These are phyloP conservation scores for Rhodotorula sp. DNA, from an alignment of 1,284 basidiomycete species.

Conservation along the genomic window DNA sequence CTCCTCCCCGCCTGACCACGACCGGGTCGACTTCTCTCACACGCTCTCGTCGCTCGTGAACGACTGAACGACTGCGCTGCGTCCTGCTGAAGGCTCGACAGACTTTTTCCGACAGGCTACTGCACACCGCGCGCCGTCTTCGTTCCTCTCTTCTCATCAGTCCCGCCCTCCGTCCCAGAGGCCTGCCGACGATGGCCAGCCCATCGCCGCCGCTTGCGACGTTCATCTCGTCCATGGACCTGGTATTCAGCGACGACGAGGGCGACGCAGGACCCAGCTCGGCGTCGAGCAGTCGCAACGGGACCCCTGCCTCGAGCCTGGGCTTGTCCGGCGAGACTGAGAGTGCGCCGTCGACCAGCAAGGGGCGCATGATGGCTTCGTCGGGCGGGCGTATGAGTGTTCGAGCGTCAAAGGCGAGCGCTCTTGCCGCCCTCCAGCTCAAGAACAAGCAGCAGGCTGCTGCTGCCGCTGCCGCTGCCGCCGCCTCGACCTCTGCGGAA, in stretches of 20 bases:
- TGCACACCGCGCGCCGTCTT: neutral
- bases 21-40: neutral
- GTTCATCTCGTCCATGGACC: conserved; percentile 19
- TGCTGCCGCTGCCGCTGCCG: neutral
- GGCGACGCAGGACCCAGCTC: neutral
- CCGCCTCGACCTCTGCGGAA: neutral
- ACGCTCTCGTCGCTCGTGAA: neutral
- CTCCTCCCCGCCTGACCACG: neutral
- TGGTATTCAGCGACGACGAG: conserved; percentile 23
- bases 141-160: neutral
- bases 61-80: too few species aligned
- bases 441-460: neutral
- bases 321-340: neutral
- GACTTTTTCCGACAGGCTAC: neutral
- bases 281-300: conserved; percentile 1
- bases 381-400: conserved; percentile 22
- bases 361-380: conserved; percentile 22
- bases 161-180: neutral
- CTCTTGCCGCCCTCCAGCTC: conserved; percentile 10
- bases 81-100: neutral
- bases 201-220: conserved; percentile 4
- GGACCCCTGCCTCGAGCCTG: neutral
- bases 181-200: conserved; percentile 7
- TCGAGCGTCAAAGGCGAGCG: conserved; percentile 18
- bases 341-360: neutral